Conservation (phyloP, 768 basidiomycete species). For the Heimioporus sp. region DNA sequence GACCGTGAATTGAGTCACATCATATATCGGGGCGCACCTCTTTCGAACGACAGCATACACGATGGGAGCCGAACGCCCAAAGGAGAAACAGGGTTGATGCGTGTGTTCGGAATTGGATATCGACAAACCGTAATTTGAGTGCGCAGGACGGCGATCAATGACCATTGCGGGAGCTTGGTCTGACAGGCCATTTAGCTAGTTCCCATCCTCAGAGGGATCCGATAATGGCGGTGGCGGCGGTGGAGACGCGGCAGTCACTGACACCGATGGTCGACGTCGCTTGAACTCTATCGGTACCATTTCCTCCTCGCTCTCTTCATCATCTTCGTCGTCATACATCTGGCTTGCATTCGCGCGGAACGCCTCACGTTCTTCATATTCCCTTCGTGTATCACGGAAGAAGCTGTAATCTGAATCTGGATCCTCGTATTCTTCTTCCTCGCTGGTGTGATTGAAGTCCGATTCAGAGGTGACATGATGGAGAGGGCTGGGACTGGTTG, state of each 20-base stretch:
- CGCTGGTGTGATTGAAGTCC: constrained; percentile 28
- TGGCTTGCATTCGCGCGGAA: constrained; percentile 33
- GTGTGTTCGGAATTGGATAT: constrained; percentile 13
- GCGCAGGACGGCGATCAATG: constrained; percentile 10
- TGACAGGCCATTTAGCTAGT: constrained; percentile 7
- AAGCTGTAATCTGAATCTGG: constrained; percentile 34
- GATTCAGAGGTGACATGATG: constrained; percentile 33
- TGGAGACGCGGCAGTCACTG: constrained; percentile 25
- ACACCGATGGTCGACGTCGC: constrained; percentile 34
- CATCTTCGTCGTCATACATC: constrained; percentile 31
- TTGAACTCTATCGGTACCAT: constrained; percentile 33
- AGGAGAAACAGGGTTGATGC: neutral
- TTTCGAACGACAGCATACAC: constrained; percentile 9
- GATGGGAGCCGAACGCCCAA: constrained; percentile 16
- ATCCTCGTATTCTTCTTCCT: constrained; percentile 31
- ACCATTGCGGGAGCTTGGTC: constrained; percentile 1
- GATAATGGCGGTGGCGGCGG: constrained; percentile 16
- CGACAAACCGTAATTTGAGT: constrained; percentile 17
- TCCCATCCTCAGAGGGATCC: constrained; percentile 18
- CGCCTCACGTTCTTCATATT: constrained; percentile 18
- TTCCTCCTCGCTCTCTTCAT: constrained; percentile 38
- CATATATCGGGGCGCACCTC: constrained; percentile 17
- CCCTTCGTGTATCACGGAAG: constrained; percentile 29
- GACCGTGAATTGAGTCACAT: neutral
- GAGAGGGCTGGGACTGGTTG: constrained; percentile 41